These are phyloP conservation scores for Psidium guajava DNA, from an alignment of 345 rosid genomes.

Conservation along the genomic window DNA sequence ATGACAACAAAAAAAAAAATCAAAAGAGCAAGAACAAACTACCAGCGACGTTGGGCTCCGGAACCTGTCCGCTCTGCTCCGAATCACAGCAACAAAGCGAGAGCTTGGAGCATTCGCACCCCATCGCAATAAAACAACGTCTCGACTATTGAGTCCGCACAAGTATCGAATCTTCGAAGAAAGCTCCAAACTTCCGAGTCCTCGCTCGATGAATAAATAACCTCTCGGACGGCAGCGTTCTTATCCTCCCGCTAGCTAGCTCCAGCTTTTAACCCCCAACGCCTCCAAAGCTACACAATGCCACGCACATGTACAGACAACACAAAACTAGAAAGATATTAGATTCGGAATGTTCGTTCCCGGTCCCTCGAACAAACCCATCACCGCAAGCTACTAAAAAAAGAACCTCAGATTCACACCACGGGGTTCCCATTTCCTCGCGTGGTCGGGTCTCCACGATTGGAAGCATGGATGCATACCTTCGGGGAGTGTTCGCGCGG, in stretches of 20 bases:
- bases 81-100: constrained; percentile 13
- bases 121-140: constrained; percentile 10
- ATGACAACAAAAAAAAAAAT: not conserved
- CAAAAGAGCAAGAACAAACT: not conserved
- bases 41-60: constrained; percentile 15
- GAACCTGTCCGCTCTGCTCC: constrained; percentile 1
- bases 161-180: not conserved
- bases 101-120: constrained; percentile 27
- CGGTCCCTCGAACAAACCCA: not conserved
- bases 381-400: too few relatives aligned
- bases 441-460: not conserved
- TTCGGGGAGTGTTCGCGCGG: not conserved
- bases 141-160: not conserved
- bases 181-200: not conserved
- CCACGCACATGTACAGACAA: not conserved
- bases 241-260: not conserved
- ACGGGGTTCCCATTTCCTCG: not conserved
- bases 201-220: not conserved
- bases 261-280: not conserved
- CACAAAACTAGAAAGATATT: not conserved
- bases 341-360: not conserved
- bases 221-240: not conserved
- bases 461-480: not conserved
- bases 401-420: not conserved
- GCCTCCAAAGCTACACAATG: not conserved